phyloP scores from a whole-genome alignment of 331 rosid species.

The Saraca asoca region DNA sequence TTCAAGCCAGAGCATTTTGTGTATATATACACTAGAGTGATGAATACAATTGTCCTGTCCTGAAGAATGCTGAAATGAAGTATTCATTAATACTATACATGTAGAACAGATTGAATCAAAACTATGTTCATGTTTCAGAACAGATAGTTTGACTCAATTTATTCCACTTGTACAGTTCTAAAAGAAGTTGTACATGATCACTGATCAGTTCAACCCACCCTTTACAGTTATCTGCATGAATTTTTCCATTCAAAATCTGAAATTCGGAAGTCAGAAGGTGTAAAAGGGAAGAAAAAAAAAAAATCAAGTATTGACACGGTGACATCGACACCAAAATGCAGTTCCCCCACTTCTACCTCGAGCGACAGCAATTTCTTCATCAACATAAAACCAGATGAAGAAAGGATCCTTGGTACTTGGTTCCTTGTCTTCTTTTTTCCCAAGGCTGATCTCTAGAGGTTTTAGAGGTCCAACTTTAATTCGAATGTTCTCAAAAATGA shows the following conservation, averaged over 20 bases:
- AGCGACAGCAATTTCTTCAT: constrained; percentile 88
- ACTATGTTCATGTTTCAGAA: no score
- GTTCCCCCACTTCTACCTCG: constrained; percentile 87
- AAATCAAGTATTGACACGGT: constrained; percentile 44
- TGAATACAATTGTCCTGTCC: no score
- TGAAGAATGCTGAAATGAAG: no score
- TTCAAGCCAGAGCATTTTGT: background rate
- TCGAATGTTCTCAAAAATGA: constrained; percentile 63
- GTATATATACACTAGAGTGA: no score
- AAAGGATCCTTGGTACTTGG: constrained; percentile 82
- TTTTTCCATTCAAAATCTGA: constrained; percentile 17
- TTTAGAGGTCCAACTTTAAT: constrained; percentile 77
- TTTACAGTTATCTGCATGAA: constrained; percentile 22
- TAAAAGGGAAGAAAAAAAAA: constrained; percentile 6
- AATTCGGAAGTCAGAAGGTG: background rate
- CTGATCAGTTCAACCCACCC: no score
- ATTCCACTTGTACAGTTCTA: no score
- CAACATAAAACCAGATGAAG: constrained; percentile 88
- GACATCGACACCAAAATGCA: constrained; percentile 88
- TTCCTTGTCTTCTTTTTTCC: constrained; percentile 71
- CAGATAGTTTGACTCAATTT: no score
- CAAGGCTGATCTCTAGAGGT: constrained; percentile 73
- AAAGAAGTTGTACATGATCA: no score
- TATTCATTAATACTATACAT: no score
- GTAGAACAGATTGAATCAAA: no score